Evolutionary conservation across 192 early-diverging fungal genomes (phyloP), one percentile per base, ranked within the genome.

Genomic region (Backusella luteola): DNA sequence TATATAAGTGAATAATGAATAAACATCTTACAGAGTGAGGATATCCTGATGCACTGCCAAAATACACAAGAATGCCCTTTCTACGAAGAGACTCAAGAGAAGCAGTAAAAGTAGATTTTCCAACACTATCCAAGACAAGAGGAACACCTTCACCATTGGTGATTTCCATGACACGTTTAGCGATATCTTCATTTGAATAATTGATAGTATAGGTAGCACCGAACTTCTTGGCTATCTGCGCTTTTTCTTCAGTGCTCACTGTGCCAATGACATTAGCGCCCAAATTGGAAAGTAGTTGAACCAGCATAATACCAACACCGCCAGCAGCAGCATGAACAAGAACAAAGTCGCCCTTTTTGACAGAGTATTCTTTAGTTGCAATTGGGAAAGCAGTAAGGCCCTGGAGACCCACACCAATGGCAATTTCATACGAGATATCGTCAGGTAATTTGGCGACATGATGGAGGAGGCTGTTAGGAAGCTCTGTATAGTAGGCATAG

Each of bases 211-310:
- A 85, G 53, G 94, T 88, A 19, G 93, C 91, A 19, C 94, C 94
- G 0, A 90, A 82, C 34, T 80, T 46, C 9, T 78, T 75, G 11
- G 91, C 93, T 32, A 90, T 52, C 23, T 85, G 77, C 1, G 89
- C 90, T 84, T 98, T 98, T 34, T 88, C 91, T 0, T 84, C 82
- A 2, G 85, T 89, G 19, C 93, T 95, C 0, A 89, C 89, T 1
- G 95, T 96, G 63, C 94, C 94, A 73, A 98, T 97, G 63, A 97
- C 97, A 46, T 84, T 86, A 21, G 96, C 97, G 6, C 97, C 97
- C 2, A 88, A 72, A 9, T 87, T 75, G 75, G 91, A 92, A 79
- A 86, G 85, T 67, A 97, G 66, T 81, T 97, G 96, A 34, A 91
- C 88, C 35, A 97, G 83, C 21, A 96, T 79, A 15, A 88, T 84